These are phyloP conservation scores for Mortierella alpina DNA, from an alignment of 192 early-diverging fungal genomes.

Conservation along the genomic window DNA sequence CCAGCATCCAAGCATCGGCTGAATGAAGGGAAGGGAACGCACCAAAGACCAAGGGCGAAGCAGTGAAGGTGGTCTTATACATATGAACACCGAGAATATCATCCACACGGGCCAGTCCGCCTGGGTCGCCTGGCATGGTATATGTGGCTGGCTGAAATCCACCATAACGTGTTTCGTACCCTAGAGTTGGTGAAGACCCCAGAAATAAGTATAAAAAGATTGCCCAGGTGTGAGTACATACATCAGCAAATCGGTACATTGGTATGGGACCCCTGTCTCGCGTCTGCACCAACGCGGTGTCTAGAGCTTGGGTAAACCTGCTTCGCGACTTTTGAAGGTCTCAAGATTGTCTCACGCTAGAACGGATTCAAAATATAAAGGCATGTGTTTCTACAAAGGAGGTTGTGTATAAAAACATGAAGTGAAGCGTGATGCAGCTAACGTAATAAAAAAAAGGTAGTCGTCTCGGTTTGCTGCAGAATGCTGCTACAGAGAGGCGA, in stretches of 20 bases:
- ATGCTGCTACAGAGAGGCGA: too few species aligned
- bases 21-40: slow-evolving; percentile 81
- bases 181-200: slow-evolving; percentile 22
- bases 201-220: slow-evolving; percentile 5
- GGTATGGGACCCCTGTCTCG: too few species aligned
- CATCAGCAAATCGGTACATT: not conserved
- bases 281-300: too few species aligned
- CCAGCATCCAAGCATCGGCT: slow-evolving; percentile 68
- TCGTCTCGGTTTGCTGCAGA: too few species aligned
- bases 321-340: too few species aligned
- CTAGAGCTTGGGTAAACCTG: too few species aligned
- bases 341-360: too few species aligned
- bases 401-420: too few species aligned
- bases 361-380: too few species aligned
- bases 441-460: too few species aligned
- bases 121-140: slow-evolving; percentile 73
- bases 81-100: slow-evolving; percentile 68
- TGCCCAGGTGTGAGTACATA: not conserved
- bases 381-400: too few species aligned
- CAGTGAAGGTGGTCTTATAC: slow-evolving; percentile 72
- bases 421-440: too few species aligned
- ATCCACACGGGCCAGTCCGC: slow-evolving; percentile 75
- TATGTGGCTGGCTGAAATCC: slow-evolving; percentile 67
- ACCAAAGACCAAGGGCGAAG: slow-evolving; percentile 79
- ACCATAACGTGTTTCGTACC: slow-evolving; percentile 77